Base-by-base conservation (phyloP, 139 green algal genomes). In the Chlamydomonas sp. region DNA sequence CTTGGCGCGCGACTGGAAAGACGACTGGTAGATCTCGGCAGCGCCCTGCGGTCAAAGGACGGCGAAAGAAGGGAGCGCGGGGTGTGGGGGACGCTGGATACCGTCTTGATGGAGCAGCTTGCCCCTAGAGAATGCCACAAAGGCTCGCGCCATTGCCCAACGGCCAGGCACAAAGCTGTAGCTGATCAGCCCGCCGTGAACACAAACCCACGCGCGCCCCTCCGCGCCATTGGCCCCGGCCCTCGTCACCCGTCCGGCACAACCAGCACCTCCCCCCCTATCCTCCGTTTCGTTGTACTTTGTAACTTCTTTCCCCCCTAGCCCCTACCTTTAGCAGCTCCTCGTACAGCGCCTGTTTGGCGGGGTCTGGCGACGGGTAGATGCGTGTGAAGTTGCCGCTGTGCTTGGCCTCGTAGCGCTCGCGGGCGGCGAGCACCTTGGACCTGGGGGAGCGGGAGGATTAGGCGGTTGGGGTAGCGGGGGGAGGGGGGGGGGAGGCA, bases 331-430 rank as follows among this genome's bases (percentile, higher is more conserved):
- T 77, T 0, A 92, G 83, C 77, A 92, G 82, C 62, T 92, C 83
- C 77, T 92, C 90, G 31, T 92, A 92, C 76, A 90, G 71, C 14
- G 59, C 86, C 88, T 91, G 84, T 59, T 77, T 78, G 74, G 58
- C 60, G 0, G 75, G 74, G 67, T 91, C 84, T 15, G 73, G 66
- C 7, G 79, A 85, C 2, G 90, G 90, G 80, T 87, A 93, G 66
- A 93, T 93, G 84, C 90, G 90, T 20, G 87, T 91, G 86, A 86
- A 93, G 63, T 89, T 89, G 17, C 90, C 90, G 8, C 12, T 79
- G 90, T 91, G 86, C 75, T 87, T 90, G 60, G 74, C 61, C 90
- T 93, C 90, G 69, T 93, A 93, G 72, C 85, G 85, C 75, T 93
- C 90, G 6, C 90, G 87, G 20, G 83, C 78, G 2, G 63, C 63